Evolutionary conservation across 345 rosid genomes (phyloP), one percentile per base, ranked within the genome.

Genomic region (Eucalyptus regnans): DNA sequence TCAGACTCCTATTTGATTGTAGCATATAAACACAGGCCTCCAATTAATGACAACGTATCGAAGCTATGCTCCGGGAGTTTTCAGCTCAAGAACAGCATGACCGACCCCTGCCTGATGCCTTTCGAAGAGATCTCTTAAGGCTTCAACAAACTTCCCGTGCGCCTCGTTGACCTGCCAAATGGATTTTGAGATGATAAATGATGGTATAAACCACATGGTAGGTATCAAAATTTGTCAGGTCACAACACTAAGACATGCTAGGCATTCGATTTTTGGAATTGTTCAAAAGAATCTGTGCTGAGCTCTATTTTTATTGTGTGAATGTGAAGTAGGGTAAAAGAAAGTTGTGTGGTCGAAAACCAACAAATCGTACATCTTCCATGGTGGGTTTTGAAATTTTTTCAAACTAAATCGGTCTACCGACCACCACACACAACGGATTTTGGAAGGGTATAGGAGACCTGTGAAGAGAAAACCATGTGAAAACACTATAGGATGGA

Each of bases 371-470:
- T 94, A 95, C 99, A 97, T 98, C 99, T 95, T 97, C 96, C 86
- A 87, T 41, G 6, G 94, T 96, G 60, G 98, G 99, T 37, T 95
- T 92, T 41, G 93, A 91, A 90, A 91, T 93, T 94, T 92, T 92
- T 92, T 95, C 92, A 86, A 98, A 90, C 87, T 95, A 97, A 60
- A 96, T 95, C 7, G 98, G 99, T 91, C 89, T 94, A 88, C 99
- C 99, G 14, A 96, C 96, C 87, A 97, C 98, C n/a, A 97, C 95
- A 71, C 96, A 96, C 95, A 96, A 90, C 16, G 98, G 96, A 50
- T 90, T 94, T 86, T 87, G 95, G 90, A 54, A 93, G 11, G 99
- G 98, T 80, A 97, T 41, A 46, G 95, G 97, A 49, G 98, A 90
- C 88, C 98, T 96, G 94, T 87, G 89, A 90, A 87, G 86, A 31